Conservation (phyloP, 352 stramenopile genomes). For the Phytophthora tubulina region DNA sequence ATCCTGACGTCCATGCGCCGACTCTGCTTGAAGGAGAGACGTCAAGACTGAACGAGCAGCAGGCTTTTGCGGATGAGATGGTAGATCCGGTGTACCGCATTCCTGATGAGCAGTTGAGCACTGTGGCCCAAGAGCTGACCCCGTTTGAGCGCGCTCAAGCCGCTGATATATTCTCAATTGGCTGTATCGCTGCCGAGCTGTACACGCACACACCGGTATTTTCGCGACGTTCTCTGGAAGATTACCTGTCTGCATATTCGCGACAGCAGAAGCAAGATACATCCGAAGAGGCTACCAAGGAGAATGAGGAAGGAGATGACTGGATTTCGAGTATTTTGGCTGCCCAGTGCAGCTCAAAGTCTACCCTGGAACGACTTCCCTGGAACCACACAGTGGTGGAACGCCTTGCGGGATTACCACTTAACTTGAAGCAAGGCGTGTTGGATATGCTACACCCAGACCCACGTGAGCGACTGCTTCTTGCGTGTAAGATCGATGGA, state of each 20-base stretch:
- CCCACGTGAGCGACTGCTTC: slow-evolving; percentile 46
- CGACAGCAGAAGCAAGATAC: slow-evolving; percentile 16
- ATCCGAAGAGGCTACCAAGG: neutral
- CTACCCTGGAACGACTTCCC: slow-evolving; percentile 7
- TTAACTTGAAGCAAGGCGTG: slow-evolving; percentile 65
- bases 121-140: slow-evolving; percentile 25
- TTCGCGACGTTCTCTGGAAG: slow-evolving; percentile 52
- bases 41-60: slow-evolving; percentile 15
- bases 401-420: slow-evolving; percentile 44
- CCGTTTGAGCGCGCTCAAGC: slow-evolving; percentile 47
- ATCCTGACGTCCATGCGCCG: slow-evolving; percentile 3
- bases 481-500: slow-evolving; percentile 44
- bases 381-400: slow-evolving; percentile 46
- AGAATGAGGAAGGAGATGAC: slow-evolving; percentile 18
- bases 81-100: slow-evolving; percentile 56
- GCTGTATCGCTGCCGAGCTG: slow-evolving; percentile 76
- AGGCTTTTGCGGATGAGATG: slow-evolving; percentile 48
- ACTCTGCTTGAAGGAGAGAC: slow-evolving; percentile 7
- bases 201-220: slow-evolving; percentile 72
- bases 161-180: slow-evolving; percentile 70
- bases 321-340: slow-evolving; percentile 45
- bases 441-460: slow-evolving; percentile 62
- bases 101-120: slow-evolving; percentile 20
- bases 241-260: slow-evolving; percentile 45
- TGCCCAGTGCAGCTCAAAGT: slow-evolving; percentile 9